These are phyloP conservation scores for Dioscorea dumetorum DNA, from an alignment of 106 monocot species.

Conservation along the genomic window DNA sequence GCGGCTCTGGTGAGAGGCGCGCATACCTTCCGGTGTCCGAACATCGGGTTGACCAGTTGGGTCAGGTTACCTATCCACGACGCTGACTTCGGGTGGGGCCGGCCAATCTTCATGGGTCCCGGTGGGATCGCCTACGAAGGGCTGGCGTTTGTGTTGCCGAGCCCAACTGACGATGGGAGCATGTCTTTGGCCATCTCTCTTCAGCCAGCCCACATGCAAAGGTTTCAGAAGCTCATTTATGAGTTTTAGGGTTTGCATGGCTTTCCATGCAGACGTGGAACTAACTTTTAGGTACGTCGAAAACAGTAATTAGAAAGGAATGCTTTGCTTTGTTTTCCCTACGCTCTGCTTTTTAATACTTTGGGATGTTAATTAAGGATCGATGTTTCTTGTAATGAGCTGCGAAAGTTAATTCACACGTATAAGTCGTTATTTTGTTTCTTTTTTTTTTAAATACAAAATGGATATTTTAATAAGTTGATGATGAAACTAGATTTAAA, in stretches of 20 bases:
- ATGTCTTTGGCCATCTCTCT: constrained; percentile 74
- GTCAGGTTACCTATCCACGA: constrained; percentile 62
- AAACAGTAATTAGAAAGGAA: too few species aligned
- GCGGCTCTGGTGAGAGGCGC: constrained; percentile 56
- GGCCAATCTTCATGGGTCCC: constrained; percentile 79
- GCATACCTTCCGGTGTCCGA: constrained; percentile 67
- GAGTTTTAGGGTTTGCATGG: constrained; percentile 21
- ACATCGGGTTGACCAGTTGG: constrained; percentile 87
- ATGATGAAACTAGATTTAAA: too few species aligned
- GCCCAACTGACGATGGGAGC: constrained; percentile 54
- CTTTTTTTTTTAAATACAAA: too few species aligned
- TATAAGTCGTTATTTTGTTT: too few species aligned
- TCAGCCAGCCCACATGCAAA: constrained; percentile 67
- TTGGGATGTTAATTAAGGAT: too few species aligned
- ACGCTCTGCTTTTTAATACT: too few species aligned
- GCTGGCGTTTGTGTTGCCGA: constrained; percentile 64
- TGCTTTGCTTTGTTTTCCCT: too few species aligned
- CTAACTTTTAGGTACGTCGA: too few species aligned
- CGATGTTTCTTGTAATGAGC: too few species aligned
- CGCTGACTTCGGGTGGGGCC: constrained; percentile 92
- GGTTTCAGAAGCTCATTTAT: constrained; percentile 54
- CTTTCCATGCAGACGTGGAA: too few species aligned
- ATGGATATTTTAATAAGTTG: too few species aligned
- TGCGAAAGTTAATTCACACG: too few species aligned
- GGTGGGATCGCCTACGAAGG: constrained; percentile 68